Conservation (phyloP, 345 rosid species). For the Moricandia arvensis region DNA sequence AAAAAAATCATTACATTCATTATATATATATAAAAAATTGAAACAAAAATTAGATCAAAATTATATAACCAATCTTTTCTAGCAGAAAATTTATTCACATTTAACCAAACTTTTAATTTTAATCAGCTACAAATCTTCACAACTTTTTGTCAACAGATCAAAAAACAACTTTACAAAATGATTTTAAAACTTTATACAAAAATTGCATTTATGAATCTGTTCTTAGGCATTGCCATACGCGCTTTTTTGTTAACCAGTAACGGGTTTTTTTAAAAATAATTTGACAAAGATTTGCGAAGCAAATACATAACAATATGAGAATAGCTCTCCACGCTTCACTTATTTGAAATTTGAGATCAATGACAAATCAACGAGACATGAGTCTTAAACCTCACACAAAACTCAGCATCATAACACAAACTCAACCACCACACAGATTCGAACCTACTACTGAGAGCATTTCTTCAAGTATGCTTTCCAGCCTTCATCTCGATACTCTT, state of each 20-base stretch:
- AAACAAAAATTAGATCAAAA: too few species aligned
- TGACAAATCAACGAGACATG: not conserved
- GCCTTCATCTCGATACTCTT: constrained; percentile 83
- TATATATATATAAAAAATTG: too few species aligned
- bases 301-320: not conserved
- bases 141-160: too few species aligned
- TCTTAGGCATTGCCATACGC: too few species aligned
- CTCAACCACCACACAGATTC: constrained; percentile 7
- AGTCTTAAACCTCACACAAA: not conserved
- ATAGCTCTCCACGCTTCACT: not conserved
- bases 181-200: not conserved
- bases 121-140: too few species aligned
- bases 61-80: not conserved
- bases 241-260: not conserved
- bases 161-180: not conserved
- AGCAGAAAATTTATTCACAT: too few species aligned
- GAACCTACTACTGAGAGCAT: constrained; percentile 40
- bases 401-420: constrained; percentile 9
- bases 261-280: not conserved
- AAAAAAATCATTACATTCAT: too few species aligned
- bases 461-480: constrained; percentile 93
- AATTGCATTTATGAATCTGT: too few species aligned
- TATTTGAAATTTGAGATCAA: not conserved
- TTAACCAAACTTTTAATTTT: not conserved
- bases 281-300: not conserved